Conservation (phyloP, 306 rosid species). For the Benincasa hispida region DNA sequence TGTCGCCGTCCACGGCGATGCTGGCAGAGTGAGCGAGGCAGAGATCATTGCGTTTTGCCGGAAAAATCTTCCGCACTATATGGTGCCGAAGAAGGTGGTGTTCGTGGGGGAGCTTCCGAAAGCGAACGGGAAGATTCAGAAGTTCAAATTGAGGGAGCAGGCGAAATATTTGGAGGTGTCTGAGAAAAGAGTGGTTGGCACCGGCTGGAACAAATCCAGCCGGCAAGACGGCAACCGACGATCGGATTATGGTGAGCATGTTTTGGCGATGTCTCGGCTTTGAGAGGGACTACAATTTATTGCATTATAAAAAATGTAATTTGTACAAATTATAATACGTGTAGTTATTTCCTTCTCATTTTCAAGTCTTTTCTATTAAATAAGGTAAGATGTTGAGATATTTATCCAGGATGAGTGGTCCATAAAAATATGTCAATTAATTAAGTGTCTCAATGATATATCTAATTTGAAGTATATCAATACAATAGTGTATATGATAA, state of each 20-base stretch:
- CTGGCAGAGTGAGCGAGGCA: slow-evolving; percentile 13
- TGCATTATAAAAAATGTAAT: neutral
- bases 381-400: no score
- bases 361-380: no score
- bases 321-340: neutral
- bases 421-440: no score
- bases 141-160: slow-evolving; percentile 29
- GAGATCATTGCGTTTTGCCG: slow-evolving; percentile 43
- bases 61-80: slow-evolving; percentile 36
- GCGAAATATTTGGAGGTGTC: slow-evolving; percentile 9
- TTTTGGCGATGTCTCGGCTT: neutral
- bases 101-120: slow-evolving; percentile 50
- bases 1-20: slow-evolving; percentile 18
- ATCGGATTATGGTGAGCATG: neutral
- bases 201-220: neutral
- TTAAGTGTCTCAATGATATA: no score
- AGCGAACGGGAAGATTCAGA: slow-evolving; percentile 53
- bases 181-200: neutral
- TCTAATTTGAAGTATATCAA: no score
- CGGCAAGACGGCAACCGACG: neutral
- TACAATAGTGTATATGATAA: no score
- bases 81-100: slow-evolving; percentile 73
- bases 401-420: no score
- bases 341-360: no score
- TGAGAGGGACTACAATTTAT: neutral